Evolutionary conservation across 2,329 filamentous ascomycete genomes (phyloP), one percentile per base, ranked within the genome.

Genomic region (Fusarium continuum): DNA sequence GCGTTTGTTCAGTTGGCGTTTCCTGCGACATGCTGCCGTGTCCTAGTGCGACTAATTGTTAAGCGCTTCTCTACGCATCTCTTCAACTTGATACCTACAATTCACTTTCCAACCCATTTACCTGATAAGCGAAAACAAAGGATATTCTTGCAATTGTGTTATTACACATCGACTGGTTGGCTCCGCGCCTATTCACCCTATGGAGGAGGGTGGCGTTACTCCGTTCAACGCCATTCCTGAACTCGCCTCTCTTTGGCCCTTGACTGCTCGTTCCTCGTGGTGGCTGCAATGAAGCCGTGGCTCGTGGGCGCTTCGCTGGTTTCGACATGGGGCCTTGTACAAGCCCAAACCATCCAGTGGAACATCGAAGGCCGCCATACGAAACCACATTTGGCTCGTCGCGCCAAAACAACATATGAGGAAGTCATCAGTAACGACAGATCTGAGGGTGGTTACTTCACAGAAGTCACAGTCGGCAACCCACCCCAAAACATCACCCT

Each of bases 401-500:
- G 82, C 19, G 74, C 74, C 39, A 67, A 70, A 36, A 68, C 70
- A 14, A 80, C 79, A 1, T 76, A 80, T 26, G 73, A 79, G 28
- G 77, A 80, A 43, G 63, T 75, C 39, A 79, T 85, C 47, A 71
- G 69, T 17, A 85, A 85, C 64, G 74, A 82, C 48, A 67, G 72
- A 45, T 64, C 66, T 8, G 68, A 75, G 40, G 84, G 84, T 14
- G 76, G 75, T 10, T 88, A 88, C 71, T 88, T 86, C 67, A 81
- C 83, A 16, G 81, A 81, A 19, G 82, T 87, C 58, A 74, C 77
- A 22, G 71, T 89, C 20, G 87, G 87, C 16, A 87, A 82, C 7
- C 86, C 87, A 0, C 73, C 75, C 11, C 87, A 89, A 69, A 73
- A 80, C 5, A 58, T 89, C 34, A 82, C 79, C 2, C 74, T 89